phyloP scores from a whole-genome alignment of 192 early-diverging fungal species.

The Coemansia sp. region DNA sequence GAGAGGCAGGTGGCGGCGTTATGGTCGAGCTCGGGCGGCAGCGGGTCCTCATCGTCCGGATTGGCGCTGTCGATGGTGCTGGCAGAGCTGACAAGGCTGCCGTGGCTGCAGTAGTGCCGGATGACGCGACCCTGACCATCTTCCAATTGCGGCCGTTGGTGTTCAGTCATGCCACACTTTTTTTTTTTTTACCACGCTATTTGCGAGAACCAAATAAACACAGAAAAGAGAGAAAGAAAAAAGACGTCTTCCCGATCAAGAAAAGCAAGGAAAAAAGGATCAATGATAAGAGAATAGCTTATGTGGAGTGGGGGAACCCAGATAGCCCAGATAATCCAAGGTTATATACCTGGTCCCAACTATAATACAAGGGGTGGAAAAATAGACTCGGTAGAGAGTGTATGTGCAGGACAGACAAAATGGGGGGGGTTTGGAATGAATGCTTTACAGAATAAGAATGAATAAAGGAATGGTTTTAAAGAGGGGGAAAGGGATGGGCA shows the following conservation, averaged over 20 bases:
- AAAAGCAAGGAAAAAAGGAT: not conserved
- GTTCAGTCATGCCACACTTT: slow-evolving; percentile 23
- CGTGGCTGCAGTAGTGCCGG: slow-evolving; percentile 30
- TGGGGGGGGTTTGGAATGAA: not conserved
- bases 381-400: not conserved
- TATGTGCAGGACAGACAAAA: slow-evolving; percentile 1
- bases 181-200: not conserved
- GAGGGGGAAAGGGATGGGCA: not conserved
- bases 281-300: not conserved
- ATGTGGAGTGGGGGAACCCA: too few species aligned
- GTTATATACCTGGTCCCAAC: too few species aligned
- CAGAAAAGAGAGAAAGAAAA: not conserved
- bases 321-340: too few species aligned
- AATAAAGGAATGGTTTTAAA: not conserved
- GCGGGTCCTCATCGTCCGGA: not conserved
- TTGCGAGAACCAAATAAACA: not conserved
- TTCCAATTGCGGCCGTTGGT: slow-evolving; percentile 14
- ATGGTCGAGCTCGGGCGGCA: slow-evolving; percentile 23
- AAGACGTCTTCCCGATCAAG: slow-evolving; percentile 1
- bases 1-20: slow-evolving; percentile 30
- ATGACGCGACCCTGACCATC: slow-evolving; percentile 20
- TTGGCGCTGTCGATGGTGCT: slow-evolving; percentile 11
- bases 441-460: slow-evolving; percentile 4
- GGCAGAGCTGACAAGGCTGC: slow-evolving; percentile 20
- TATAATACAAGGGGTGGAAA: not conserved